Evolutionary conservation across 2,329 filamentous ascomycete species (phyloP), one percentile per base, ranked within the genome.

Genomic region (Sarocladium brachiariae): DNA sequence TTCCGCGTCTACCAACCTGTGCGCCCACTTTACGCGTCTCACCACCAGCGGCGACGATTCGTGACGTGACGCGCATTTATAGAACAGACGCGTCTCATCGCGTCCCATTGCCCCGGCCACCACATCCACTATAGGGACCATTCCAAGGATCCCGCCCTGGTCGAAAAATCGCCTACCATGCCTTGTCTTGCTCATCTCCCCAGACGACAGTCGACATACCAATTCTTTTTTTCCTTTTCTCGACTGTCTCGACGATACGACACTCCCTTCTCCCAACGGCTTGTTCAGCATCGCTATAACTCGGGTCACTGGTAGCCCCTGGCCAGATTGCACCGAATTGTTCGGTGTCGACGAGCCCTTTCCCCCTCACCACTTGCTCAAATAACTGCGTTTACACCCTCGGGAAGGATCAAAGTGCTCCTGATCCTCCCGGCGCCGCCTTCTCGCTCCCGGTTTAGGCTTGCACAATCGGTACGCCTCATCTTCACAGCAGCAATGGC

Each of bases 401-500:
- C 27, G 27, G 7, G 27, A 30, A 30, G 27, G 27, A 30, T n/a
- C n/a, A n/a, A n/a, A n/a, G n/a, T 41, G 37, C 37, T 41, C 37
- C 23, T 41, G 37, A 41, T 19, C 37, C 23, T 16, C 6, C 18
- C 7, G 18, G 33, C 33, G 18, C 7, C 33, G 8, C 14, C 33
- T 9, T n/a, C 11, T 5, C 8, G 11, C 33, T 35, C 5, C 33
- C 33, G 33, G 14, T 5, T 35, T n/a, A 19, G 8, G 16, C 37
- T 23, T n/a, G 37, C 18, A 19, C 16, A 23, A n/a, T n/a, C n/a
- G n/a, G n/a, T n/a, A n/a, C n/a, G n/a, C n/a, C 39, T 21, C 13
- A 48, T 34, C 16, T 4, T 11, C 5, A 24, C 31, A 8, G 24
- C 30, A 25, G 86, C 91, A 43, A 89, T 85, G 59, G 91, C 90